Evolutionary conservation across 768 basidiomycete genomes (phyloP), one percentile per base, ranked within the genome.

Genomic region (Strobilomyces confusus): DNA sequence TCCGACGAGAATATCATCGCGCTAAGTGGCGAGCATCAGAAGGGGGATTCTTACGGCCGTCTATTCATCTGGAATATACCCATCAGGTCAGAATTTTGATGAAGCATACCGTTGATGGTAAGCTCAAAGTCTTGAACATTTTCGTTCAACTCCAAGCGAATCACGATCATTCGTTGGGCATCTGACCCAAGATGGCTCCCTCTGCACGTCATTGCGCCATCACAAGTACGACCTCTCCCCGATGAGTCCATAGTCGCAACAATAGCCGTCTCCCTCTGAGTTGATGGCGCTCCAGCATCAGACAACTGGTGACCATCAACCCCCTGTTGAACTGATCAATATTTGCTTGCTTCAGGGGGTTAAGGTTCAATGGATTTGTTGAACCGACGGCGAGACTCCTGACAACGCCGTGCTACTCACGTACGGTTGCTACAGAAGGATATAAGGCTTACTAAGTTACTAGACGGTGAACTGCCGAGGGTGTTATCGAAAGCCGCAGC

Each of bases 41-140:
- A 63, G 51, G 49, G 49, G 8, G 29, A n/a, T 23, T 37, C 37
- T 53, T 59, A 57, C 54, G 57, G 33, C 51, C 48, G 30, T 41
- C 48, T 9, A 33, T 37, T 53, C 40, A 44, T 32, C 20, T 56
- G 11, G 52, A 40, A 49, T 52, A 36, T 49, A 45, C 45, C 40
- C 19, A 22, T 46, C 36, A 36, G 29, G 36, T 36, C 37, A 23
- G 44, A 55, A 60, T 48, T 14, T 56, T 65, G 55, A 44, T 38
- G 26, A 2, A 19, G 22, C 14, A 52, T 49, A 20, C 59, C 62
- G 50, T 54, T 45, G 41, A 46, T 40, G 48, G 56, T 38, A 51
- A 49, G 36, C 3, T 44, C 61, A 59, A 52, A 2, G 25, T 13
- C 20, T 34, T 48, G 7, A 22, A 26, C 52, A 17, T 9, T 23